A percentile compares a stretch with the other conserved stretches of the same genome.
Evolutionary conservation across 305 asterid genomes (phyloP).

Genomic region (Lippia alba): DNA sequence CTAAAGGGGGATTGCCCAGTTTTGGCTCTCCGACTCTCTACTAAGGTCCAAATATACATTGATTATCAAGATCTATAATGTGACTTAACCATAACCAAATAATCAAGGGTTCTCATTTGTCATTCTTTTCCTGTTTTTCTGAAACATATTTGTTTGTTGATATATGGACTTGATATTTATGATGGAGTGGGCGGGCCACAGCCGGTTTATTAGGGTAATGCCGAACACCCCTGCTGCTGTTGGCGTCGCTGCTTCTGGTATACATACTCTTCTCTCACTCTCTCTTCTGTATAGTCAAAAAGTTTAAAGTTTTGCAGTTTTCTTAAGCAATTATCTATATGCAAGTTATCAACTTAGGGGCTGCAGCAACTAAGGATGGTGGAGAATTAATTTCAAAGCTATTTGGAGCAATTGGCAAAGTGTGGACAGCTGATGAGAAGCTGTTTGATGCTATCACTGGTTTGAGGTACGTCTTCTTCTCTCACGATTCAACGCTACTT

Average conservation of each 20-base stretch:
- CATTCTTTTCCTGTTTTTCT: no score
- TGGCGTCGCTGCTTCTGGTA: slow-evolving; percentile 94
- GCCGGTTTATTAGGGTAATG: slow-evolving; percentile 86
- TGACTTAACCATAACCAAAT: no score
- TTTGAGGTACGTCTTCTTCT: slow-evolving; percentile 59
- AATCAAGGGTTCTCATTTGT: no score
- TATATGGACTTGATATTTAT: slow-evolving; percentile 27
- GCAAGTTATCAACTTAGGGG: slow-evolving; percentile 81
- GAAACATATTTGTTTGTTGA: neutral
- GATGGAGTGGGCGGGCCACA: slow-evolving; percentile 91
- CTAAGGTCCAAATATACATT: no score
- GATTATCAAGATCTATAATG: no score
- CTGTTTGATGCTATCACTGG: slow-evolving; percentile 88
- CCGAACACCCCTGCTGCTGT: slow-evolving; percentile 98
- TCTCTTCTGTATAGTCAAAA: neutral
- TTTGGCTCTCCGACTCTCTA: no score
- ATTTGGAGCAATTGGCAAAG: slow-evolving; percentile 92
- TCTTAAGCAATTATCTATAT: slow-evolving; percentile 28
- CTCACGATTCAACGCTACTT: neutral
- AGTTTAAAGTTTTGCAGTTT: neutral
- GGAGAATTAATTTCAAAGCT: slow-evolving; percentile 68
- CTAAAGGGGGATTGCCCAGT: no score
- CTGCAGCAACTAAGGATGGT: slow-evolving; percentile 69
- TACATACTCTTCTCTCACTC: slow-evolving; percentile 8
- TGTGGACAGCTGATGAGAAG: slow-evolving; percentile 93